Base-by-base conservation (phyloP, 1,284 basidiomycete genomes). In the Microbotryomycetes sp. region DNA sequence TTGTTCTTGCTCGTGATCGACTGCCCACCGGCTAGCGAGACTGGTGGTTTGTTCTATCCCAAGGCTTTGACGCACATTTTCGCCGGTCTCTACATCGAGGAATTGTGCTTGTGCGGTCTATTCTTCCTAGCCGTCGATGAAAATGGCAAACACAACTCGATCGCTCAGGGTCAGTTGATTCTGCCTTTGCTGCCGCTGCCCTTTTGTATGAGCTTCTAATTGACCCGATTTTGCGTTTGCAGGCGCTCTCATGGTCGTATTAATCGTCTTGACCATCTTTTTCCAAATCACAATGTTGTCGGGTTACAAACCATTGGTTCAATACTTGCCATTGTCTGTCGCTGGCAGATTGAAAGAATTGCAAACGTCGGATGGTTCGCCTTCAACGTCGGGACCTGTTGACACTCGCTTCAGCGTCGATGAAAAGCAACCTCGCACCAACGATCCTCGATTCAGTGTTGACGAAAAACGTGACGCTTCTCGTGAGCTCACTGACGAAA, bases 31-130 rank as follows among this genome's bases (percentile, higher is more conserved):
- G 78, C 81, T 3, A 79, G 78, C 55, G 94, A 99, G 69, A 97
- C 94, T 0, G 93, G 92, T 29, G 94, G 94, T 0, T 76, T 89
- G 54, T 97, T 97, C 81, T 97, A 94, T 81, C 92, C 92, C 50
- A 90, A 87, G 76, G 94, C 96, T 1, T 84, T 98, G 49, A 84
- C 87, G 58, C 93, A 97, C 72, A 75, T 94, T 48, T 97, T 97
- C 71, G 89, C 92, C n/a, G 94, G 71, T 7, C 63, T 73, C 19
- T 97, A 96, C 74, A 81, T 97, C 58, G 82, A 88, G 73, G 76
- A 82, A 77, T 74, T 94, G 56, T 92, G 89, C 74, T 79, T 96
- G 22, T 51, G 47, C 30, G 88, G 88, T 2, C 77, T 96, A 68
- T 96, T 96, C 82, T 94, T 96, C 85, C 80, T 96, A 4, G 83